Base-by-base conservation (phyloP, 2,329 filamentous ascomycete genomes). In the Fusarium dimerum region DNA sequence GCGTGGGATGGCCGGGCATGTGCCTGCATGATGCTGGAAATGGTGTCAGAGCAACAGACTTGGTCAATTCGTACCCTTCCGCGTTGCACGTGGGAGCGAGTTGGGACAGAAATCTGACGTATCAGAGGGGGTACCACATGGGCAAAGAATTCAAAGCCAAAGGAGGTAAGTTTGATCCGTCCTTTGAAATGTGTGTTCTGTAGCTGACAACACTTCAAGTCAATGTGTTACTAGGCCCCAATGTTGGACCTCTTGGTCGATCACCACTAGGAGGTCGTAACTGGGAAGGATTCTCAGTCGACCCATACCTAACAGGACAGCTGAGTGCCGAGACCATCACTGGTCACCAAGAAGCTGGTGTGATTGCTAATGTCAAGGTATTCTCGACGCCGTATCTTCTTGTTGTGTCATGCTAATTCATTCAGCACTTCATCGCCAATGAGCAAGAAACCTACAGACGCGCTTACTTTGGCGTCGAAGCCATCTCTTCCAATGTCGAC, bases 271-370 rank as follows among this genome's bases (percentile, higher is more conserved):
- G 86, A 4, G 89, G 88, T 1, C 79, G 89, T 30, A 89, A 85
- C 56, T 92, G 88, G 88, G 88, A 92, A 67, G 84, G 83, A 0
- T 91, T 91, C 64, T 87, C 85, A 1, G 73, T 82, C 4, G 88
- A 92, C 62, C 87, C 88, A 0, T 84, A 85, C 13, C 77, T 92
- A 7, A 86, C 88, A 2, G 90, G 89, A 17, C 78, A 84, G 52
- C 76, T 89, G 51, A 87, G 88, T 53, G 82, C 82, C n/a, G 81
- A 90, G 63, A 88, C 87, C 1, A 83, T 93, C 61, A 78, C 82
- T 56, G 90, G 89, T 30, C 89, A 91, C 47, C 90, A 94, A 67
- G 83, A 86, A 63, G 85, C 86, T 3, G 90, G 90, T 62, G 85
- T 93, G 38, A 88, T 95, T 68, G 89, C 90, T 50, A 90, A 86